A percentile compares a stretch with the other conserved stretches of the same genome.
Evolutionary conservation across 306 rosid species (phyloP).

Genomic region (Trifolium repens): DNA sequence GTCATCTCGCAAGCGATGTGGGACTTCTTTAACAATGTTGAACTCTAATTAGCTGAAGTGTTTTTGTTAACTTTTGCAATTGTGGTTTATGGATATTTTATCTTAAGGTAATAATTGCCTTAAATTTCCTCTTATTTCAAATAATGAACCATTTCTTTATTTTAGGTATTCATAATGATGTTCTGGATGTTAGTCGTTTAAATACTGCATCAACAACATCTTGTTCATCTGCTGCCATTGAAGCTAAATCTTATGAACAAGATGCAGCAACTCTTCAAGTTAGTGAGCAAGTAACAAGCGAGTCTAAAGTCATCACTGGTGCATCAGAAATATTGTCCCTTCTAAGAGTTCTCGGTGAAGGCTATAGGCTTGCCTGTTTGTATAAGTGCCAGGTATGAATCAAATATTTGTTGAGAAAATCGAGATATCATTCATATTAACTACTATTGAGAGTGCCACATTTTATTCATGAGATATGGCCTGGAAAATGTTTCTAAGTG

Average conservation of each 20-base stretch:
- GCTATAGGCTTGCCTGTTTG: constrained; percentile 86
- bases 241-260: constrained; percentile 66
- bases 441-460: not conserved
- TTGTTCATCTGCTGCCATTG: constrained; percentile 60
- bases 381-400: constrained; percentile 78
- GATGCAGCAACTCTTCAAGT: constrained; percentile 55
- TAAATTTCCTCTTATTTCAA: constrained; percentile 26
- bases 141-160: constrained; percentile 36
- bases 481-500: not conserved
- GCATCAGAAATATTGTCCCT: constrained; percentile 76
- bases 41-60: constrained; percentile 34
- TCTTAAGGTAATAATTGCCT: constrained; percentile 8
- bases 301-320: constrained; percentile 65
- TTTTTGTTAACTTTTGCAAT: constrained; percentile 16
- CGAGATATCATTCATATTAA: constrained; percentile 21
- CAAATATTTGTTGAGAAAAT: constrained; percentile 33
- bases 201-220: constrained; percentile 55
- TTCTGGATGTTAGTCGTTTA: constrained; percentile 62
- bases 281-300: constrained; percentile 55
- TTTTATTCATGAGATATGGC: not conserved
- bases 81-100: constrained; percentile 13
- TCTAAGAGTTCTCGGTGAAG: constrained; percentile 88
- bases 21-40: not conserved
- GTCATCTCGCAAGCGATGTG: no score
- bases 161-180: constrained; percentile 71